Evolutionary conservation across 805 yeast species (phyloP), one percentile per base, ranked within the genome.

Genomic region (Metschnikowia cerradonensis): DNA sequence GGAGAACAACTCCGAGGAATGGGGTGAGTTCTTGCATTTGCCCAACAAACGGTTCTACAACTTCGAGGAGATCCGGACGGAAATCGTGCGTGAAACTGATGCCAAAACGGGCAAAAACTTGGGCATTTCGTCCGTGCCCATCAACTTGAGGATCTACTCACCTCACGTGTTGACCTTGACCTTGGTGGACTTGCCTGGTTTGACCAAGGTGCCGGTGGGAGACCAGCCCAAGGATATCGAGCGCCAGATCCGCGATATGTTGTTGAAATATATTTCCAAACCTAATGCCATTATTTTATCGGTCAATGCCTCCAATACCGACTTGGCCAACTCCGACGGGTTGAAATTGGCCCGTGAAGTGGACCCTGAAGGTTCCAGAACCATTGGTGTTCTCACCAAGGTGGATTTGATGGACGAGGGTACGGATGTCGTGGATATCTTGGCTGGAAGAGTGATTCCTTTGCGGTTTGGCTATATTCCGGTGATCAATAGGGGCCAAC

Each of bases 211-310:
- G 36, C 99, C 99, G 3, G 97, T 94, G 50, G 99, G 99, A 45
- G 99, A 94, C 72, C 99, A 94, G 72, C 99, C 99, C 49, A 86
- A 88, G 62, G 99, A 94, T 69, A 94, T 94, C 58, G 99, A 94
- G 73, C 83, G 80, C 57, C 97, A 90, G 72, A 94, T 94, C 63
- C 84, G 90, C 64, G 96, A 90, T 57, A 86, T 94, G 90, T 77
- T 94, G 44, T 78, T 94, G 79, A 91, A 90, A 70, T 94, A 86
- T 66, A 91, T 94, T 58, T 86, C 96, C 26, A 90, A 90, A 63
- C 98, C 98, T 51, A 92, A 94, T 63, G 96, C 97, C 54, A 88
- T 94, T 57, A 86, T 94, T 52, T 77, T 94, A 50, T 92, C 97
- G 1, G 98, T 94, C 30, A 91, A 96, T 51, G 65, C 68, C 30